Conservation (phyloP, 2,329 filamentous ascomycete species). For the Samsoniella hepiali region DNA sequence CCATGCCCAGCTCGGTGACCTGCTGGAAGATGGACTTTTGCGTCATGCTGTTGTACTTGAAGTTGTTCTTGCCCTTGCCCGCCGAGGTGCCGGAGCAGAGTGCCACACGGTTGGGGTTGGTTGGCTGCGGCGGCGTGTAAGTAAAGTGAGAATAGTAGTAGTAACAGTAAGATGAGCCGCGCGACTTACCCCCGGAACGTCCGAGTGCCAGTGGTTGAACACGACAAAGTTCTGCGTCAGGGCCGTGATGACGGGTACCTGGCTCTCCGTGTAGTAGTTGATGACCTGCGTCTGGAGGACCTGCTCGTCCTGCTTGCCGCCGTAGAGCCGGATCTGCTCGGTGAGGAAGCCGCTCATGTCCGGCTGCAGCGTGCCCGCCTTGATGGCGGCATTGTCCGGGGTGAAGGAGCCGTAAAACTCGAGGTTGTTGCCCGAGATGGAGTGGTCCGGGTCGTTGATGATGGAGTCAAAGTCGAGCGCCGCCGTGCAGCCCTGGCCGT, state of each 20-base stretch:
- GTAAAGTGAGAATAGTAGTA: not conserved
- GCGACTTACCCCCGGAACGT: conserved; percentile 36
- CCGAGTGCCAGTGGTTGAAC: conserved; percentile 45
- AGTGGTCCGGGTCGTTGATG: conserved; percentile 40
- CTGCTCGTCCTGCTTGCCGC: conserved; percentile 30
- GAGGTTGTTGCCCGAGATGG: conserved; percentile 41
- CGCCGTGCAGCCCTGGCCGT: conserved; percentile 28
- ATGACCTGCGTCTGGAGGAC: conserved; percentile 37
- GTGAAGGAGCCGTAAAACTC: conserved; percentile 41
- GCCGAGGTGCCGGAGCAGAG: conserved; percentile 30
- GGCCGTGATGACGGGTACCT: conserved; percentile 40
- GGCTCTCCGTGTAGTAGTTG: conserved; percentile 42
- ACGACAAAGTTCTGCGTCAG: conserved; percentile 40
- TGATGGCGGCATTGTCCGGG: conserved; percentile 36
- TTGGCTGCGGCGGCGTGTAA: conserved; percentile 30
- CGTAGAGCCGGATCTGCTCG: conserved; percentile 38
- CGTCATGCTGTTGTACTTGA: conserved; percentile 28
- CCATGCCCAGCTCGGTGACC: conserved; percentile 37
- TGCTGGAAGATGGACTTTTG: conserved; percentile 40
- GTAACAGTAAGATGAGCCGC: not conserved
- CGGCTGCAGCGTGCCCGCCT: conserved; percentile 29
- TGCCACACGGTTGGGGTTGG: conserved; percentile 40
- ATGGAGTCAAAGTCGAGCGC: conserved; percentile 40
- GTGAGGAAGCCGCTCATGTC: conserved; percentile 39
- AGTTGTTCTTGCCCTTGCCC: conserved; percentile 32